Evolutionary conservation across 441 rosid species (phyloP), one percentile per base, ranked within the genome.

Genomic region (Metrosideros polymorpha): DNA sequence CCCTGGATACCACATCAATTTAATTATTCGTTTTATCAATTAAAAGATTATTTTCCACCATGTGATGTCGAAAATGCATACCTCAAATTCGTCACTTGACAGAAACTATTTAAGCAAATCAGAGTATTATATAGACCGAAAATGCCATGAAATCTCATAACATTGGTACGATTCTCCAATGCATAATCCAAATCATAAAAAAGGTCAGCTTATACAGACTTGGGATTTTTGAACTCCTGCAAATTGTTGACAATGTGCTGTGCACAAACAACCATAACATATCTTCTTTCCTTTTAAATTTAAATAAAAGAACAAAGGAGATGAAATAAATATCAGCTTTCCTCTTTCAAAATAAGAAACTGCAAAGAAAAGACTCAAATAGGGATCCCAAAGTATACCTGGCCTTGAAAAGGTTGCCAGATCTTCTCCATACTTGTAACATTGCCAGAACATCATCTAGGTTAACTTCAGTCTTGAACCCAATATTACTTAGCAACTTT

Each of bases 381-480:
- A 51, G 84, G 27, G 39, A 54, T 82, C 39, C 29, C 29, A 35
- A n/a, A 39, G 84, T 47, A 83, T 95, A 98, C 99, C 99, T 96
- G 89, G 99, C 94, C 85, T 90, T 93, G 89, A 96, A 96, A 88
- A 95, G 86, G 85, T 82, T 85, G 84, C 90, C 89, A 83, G 93
- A 92, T 39, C 87, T 88, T 88, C 91, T 91, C 99, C 99, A 96
- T 84, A 88, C 85, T 91, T 90, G 91, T 75, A 95, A 85, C 86
- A 93, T 90, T 87, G 92, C 89, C 85, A 94, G 88, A 63, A 92
- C 93, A 92, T 96, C 99, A 85, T 92, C 87, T 43, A 94, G 89
- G 83, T 90, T 85, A 87, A 95, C 98, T 91, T 91, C 90, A 82
- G 97, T 93, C 94, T 94, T 98, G 84, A 96, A 92, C 88, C 98